Base-by-base conservation (phyloP, 2,329 filamentous ascomycete species). In the Lachnellula hyalina region DNA sequence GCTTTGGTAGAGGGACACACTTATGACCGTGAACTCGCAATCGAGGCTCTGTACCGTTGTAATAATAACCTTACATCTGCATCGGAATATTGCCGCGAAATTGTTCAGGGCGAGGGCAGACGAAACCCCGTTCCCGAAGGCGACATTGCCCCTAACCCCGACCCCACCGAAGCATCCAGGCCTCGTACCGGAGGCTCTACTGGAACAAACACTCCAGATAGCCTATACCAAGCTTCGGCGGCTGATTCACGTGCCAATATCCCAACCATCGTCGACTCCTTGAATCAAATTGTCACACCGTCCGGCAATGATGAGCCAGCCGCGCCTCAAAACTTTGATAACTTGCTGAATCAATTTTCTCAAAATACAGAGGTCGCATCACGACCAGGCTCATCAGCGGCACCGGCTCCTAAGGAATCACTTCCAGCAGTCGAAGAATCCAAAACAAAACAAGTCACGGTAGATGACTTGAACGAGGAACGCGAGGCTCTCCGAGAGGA, bases 31-130 rank as follows among this genome's bases (percentile, higher is more conserved):
- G 81, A 83, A 12, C 75, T 96, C 51, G 86, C 81, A 6, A 79
- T 81, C 34, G 93, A 97, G 71, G 91, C 89, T 32, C 74, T 94
- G 0, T 96, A 90, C 69, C 84, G 93, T 52, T 89, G 89, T 64
- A 87, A 90, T 65, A 89, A 90, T 53, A 80, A 80, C 51, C 64
- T 72, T 4, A 69, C 74, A 2, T 73, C 76, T 25, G 84, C 90
- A 6, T 75, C 77, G 35, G 88, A 94, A 53, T 97, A 97, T 68
- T 94, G 89, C 67, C 77, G 75, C 53, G 82, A 84, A 14, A 82
- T 88, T 56, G 74, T 71, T 47, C 75, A 78, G 53, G 77, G 83
- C 44, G 70, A 80, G 51, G 77, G 80, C 51, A 82, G 85, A 23
- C 80, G 87, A 41, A 83, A 89, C 59, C 85, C 86, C 3, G 82